Evolutionary conservation across 148 eudicot genomes (phyloP), one percentile per base, ranked within the genome.

Genomic region (Dianthus caryophyllus): DNA sequence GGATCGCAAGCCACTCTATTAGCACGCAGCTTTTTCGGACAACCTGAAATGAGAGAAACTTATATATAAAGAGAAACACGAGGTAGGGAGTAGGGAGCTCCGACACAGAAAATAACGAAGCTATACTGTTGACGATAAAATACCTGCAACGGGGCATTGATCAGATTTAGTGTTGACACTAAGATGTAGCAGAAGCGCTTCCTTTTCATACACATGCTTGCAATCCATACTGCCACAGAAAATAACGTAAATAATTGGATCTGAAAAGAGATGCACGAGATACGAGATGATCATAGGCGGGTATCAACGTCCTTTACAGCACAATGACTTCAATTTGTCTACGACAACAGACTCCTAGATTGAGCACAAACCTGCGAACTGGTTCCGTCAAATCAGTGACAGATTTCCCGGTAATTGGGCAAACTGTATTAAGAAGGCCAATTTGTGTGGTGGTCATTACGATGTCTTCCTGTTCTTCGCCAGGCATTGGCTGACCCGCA

Each of bases 381-480:
- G 98, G 96, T 14, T 89, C 91, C 36, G 41, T 67, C 61, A 92
- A 76, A 66, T 85, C 87, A 74, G 83, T 80, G 52, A 92, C 54
- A 60, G 88, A 73, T 77, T 87, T 92, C 66, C 96, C 96, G 65
- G 81, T 85, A 66, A 92, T 64, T 58, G 98, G 98, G 73, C 98
- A 92, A 9, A n/a, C 81, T 17, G 49, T 47, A 63, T 93, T 93
- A 68, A 81, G 59, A 73, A 92, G 69, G 65, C 59, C 83, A 64
- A 66, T 65, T 74, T 89, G 85, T 60, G 96, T 89, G 74, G 89
- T 84, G 24, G 91, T 89, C 90, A 93, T 83, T 74, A 93, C 82
- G 46, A 93, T 75, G 68, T 89, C 98, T 71, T 88, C 98, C 77
- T 89, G 83, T 77, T 93, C 98, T 63, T 93, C 98, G 53, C 96